Percentiles rank a stretch among this genome's conserved stretches.
phyloP scores from a whole-genome alignment of 805 yeast genomes.

The Ogataea methanolica region DNA sequence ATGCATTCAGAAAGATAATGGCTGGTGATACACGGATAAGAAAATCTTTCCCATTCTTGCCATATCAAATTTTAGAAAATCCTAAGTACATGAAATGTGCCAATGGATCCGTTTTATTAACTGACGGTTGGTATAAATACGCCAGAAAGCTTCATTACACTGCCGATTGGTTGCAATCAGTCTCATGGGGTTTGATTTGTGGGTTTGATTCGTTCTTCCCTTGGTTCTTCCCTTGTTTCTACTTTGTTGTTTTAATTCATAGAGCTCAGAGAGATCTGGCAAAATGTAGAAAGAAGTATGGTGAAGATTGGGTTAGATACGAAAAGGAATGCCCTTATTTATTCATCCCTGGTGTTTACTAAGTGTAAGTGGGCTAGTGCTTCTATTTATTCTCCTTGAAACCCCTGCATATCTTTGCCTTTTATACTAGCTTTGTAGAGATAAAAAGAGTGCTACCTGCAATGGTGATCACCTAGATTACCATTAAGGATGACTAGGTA shows the following conservation, averaged over 20 bases:
- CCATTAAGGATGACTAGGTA: too few relatives aligned
- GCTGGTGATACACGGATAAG: constrained; percentile 75
- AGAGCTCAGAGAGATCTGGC: constrained; percentile 84
- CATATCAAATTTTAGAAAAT: constrained; percentile 73
- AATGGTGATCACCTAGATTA: too few relatives aligned
- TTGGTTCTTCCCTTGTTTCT: constrained; percentile 93
- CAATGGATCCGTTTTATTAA: constrained; percentile 77
- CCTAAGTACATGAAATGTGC: constrained; percentile 83
- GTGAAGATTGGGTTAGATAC: constrained; percentile 90
- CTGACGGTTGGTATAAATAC: constrained; percentile 92
- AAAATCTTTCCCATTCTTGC: constrained; percentile 91
- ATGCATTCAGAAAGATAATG: constrained; percentile 77
- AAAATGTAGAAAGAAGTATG: constrained; percentile 84
- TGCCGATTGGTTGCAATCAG: constrained; percentile 84
- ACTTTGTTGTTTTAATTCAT: constrained; percentile 80
- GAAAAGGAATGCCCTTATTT: constrained; percentile 84
- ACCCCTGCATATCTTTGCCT: too few relatives aligned
- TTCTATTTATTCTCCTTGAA: background rate
- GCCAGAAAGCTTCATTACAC: constrained; percentile 96
- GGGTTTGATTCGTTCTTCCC: constrained; percentile 88
- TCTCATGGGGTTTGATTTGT: constrained; percentile 89
- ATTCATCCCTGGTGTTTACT: constrained; percentile 84
- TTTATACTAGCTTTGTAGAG: too few relatives aligned
- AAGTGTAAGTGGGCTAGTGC: constrained; percentile 9
- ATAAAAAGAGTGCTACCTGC: too few relatives aligned